Conservation (phyloP, 129 eudicot genomes). For the Pulicaria dysenterica region DNA sequence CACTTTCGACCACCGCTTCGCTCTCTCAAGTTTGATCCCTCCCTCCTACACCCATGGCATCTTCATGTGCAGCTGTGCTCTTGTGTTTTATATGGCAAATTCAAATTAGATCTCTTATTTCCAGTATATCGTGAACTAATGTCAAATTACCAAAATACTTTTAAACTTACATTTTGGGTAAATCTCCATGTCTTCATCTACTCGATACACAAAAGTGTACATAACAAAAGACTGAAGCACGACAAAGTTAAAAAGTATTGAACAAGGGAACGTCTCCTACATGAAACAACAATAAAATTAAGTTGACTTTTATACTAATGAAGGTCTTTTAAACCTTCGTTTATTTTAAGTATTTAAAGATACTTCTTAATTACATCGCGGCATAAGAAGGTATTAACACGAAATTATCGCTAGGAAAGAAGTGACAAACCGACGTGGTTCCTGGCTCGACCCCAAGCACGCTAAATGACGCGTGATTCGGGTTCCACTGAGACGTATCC, state of each 20-base stretch:
- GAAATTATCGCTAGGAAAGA: conserved; percentile 76
- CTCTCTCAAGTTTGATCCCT: no score
- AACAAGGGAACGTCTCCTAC: not conserved
- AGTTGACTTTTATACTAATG: not conserved
- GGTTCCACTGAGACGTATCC: conserved; percentile 85
- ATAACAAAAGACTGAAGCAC: no score
- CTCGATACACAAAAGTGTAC: no score
- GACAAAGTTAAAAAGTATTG: not conserved
- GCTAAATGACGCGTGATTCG: conserved; percentile 50
- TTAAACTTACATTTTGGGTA: no score
- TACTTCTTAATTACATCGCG: conserved; percentile 1
- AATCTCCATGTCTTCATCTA: no score
- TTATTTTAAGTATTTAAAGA: not conserved
- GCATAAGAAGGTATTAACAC: conserved; percentile 46
- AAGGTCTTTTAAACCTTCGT: conserved; percentile 6
- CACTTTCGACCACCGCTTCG: no score
- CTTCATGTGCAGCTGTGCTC: no score
- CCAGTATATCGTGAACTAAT: no score
- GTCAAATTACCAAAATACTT: no score
- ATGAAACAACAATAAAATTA: not conserved
- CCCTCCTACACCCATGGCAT: no score
- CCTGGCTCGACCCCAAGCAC: conserved; percentile 77
- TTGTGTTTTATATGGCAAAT: no score
- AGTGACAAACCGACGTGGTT: conserved; percentile 72
- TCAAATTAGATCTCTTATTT: no score